These are phyloP conservation scores for Talaromyces stipitatus DNA, from an alignment of 495 filamentous ascomycete genomes.

Conservation along the genomic window DNA sequence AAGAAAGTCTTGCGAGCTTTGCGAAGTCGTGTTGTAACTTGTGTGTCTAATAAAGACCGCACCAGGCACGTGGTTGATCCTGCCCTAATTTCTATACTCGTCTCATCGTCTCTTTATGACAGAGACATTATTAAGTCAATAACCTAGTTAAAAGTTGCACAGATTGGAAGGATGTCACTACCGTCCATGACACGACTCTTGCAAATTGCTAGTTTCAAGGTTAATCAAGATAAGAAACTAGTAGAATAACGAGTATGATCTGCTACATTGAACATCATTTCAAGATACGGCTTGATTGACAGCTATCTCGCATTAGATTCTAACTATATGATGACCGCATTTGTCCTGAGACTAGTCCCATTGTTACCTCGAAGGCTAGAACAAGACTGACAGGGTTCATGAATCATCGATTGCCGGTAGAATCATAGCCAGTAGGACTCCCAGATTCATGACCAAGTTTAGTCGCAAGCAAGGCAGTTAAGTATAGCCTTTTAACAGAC, in stretches of 20 bases:
- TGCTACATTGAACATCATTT: not conserved
- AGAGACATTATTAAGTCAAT: not conserved
- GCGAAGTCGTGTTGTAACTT: not conserved
- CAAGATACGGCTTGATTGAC: not conserved
- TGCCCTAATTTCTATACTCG: not conserved
- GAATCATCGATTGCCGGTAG: not conserved
- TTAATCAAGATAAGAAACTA: not conserved
- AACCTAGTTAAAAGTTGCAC: not conserved
- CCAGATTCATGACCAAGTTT: not conserved
- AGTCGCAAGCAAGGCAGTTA: not conserved
- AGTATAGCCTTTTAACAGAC: too few species aligned
- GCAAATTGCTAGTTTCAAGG: not conserved
- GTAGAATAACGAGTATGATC: not conserved
- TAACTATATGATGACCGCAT: not conserved
- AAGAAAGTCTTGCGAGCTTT: not conserved
- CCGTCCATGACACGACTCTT: not conserved
- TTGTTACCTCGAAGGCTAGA: not conserved
- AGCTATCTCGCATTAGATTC: not conserved
- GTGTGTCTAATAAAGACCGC: too few species aligned
- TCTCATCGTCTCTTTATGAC: not conserved
- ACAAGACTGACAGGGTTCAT: not conserved
- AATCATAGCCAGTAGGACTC: too few species aligned
- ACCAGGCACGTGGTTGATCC: not conserved
- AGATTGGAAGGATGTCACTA: not conserved
- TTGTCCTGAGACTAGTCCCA: not conserved